phyloP scores from a whole-genome alignment of 169 alveolate species.

The Eimeria falciformis region DNA sequence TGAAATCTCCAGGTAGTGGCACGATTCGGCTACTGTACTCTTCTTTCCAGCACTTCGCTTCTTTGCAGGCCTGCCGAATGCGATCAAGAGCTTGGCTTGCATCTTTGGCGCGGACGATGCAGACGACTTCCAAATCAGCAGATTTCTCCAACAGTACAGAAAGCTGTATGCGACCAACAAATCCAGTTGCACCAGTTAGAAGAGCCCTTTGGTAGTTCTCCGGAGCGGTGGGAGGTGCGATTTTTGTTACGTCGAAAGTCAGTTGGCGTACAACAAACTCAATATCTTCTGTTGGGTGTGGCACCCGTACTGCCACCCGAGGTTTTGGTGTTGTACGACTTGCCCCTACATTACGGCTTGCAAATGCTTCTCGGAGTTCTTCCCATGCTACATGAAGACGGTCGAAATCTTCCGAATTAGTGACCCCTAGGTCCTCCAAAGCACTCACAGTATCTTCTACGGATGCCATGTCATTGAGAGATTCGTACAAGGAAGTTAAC shows the following conservation, averaged over 20 bases:
- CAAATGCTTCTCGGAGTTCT: slow-evolving; percentile 76
- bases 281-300: slow-evolving; percentile 82
- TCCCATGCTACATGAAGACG: slow-evolving; percentile 83
- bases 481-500: slow-evolving; percentile 75
- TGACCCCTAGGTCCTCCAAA: slow-evolving; percentile 80
- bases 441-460: slow-evolving; percentile 82
- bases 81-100: slow-evolving; percentile 80
- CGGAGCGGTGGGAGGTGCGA: slow-evolving; percentile 78
- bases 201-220: slow-evolving; percentile 77
- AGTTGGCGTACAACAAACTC: slow-evolving; percentile 55
- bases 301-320: slow-evolving; percentile 45
- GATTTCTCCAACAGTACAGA: slow-evolving; percentile 75
- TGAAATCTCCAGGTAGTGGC: slow-evolving; percentile 82
- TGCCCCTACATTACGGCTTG: slow-evolving; percentile 57
- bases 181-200: slow-evolving; percentile 85
- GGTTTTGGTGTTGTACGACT: slow-evolving; percentile 28
- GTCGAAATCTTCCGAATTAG: slow-evolving; percentile 79
- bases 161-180: slow-evolving; percentile 84
- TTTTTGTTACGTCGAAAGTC: slow-evolving; percentile 76
- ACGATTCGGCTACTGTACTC: slow-evolving; percentile 77
- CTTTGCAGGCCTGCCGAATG: slow-evolving; percentile 82
- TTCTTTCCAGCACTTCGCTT: slow-evolving; percentile 83
- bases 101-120: slow-evolving; percentile 83
- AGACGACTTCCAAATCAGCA: slow-evolving; percentile 74
- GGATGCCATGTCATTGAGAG: slow-evolving; percentile 75